Evolutionary conservation across 140 eudicot genomes (phyloP).

Genomic region (Ambrosia hybrid): DNA sequence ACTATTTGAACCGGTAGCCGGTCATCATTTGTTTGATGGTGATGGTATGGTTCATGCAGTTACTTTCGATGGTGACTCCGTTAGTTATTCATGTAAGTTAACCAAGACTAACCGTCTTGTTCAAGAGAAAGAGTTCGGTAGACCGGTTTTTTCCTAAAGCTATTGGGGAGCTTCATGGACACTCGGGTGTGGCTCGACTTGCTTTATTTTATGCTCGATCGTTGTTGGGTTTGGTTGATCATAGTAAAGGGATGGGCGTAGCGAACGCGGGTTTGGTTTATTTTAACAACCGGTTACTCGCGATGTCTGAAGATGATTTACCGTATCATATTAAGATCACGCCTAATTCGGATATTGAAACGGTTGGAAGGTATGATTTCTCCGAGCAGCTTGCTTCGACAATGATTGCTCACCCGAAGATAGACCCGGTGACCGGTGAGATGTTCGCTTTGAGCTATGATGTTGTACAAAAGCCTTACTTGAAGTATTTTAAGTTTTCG

Average conservation of each 20-base stretch:
- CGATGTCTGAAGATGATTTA: constrained; percentile 71
- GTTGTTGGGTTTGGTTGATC: constrained; percentile 50
- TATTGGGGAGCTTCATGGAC: constrained; percentile 68
- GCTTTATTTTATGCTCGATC: constrained; percentile 52
- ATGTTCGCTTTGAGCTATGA: constrained; percentile 62
- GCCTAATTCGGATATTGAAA: constrained; percentile 38
- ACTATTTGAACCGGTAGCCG: constrained; percentile 45
- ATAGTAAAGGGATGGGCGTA: constrained; percentile 52
- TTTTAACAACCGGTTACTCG: constrained; percentile 51
- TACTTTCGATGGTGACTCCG: constrained; percentile 35
- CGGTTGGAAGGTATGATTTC: constrained; percentile 53
- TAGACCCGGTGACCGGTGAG: constrained; percentile 54
- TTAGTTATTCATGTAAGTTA: constrained; percentile 55
- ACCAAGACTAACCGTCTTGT: constrained; percentile 53
- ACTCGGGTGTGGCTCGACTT: constrained; percentile 54
- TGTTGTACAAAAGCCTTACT: constrained; percentile 49
- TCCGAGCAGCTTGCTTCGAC: constrained; percentile 39
- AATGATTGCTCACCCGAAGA: constrained; percentile 65
- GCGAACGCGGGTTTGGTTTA: constrained; percentile 67
- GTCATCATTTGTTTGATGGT: constrained; percentile 65
- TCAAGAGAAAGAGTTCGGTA: constrained; percentile 49
- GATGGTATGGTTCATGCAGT: constrained; percentile 77
- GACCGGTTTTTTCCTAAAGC: constrained; percentile 61
- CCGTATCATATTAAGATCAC: constrained; percentile 49
- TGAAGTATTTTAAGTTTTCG: constrained; percentile 51